phyloP scores from a whole-genome alignment of 164 flowering plant species.

The Nelumbo lutea region DNA sequence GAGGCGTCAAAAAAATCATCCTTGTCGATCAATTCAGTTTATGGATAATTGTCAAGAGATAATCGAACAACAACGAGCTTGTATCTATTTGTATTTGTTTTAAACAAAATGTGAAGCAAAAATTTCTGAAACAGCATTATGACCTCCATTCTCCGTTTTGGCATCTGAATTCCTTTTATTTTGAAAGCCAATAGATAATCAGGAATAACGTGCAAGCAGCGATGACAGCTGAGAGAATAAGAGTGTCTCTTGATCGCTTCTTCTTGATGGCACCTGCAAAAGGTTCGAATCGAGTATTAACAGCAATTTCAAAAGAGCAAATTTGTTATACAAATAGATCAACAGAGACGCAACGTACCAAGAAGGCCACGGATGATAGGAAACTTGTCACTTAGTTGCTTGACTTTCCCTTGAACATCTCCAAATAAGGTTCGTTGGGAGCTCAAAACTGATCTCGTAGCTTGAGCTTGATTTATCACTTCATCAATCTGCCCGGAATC shows the following conservation, averaged over 20 bases:
- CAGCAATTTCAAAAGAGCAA: not conserved
- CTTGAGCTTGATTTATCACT: constrained; percentile 77
- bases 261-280: constrained; percentile 68
- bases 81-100: not conserved
- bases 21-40: not conserved
- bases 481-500: constrained; percentile 64
- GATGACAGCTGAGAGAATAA: constrained; percentile 73
- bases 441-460: constrained; percentile 59
- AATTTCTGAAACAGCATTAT: constrained; percentile 9
- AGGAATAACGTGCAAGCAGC: constrained; percentile 82
- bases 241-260: constrained; percentile 67
- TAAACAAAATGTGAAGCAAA: constrained; percentile 16
- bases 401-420: constrained; percentile 83
- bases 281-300: constrained; percentile 1
- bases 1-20: not conserved
- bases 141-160: not conserved
- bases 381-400: constrained; percentile 63
- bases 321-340: not conserved
- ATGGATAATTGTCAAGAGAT: not conserved
- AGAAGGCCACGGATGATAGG: constrained; percentile 78
- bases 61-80: not conserved
- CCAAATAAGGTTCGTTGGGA: constrained; percentile 68
- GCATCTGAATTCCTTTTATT: constrained; percentile 13
- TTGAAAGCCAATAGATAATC: constrained; percentile 81
- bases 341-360: constrained; percentile 32